Evolutionary conservation across 768 basidiomycete genomes (phyloP).

Genomic region (Lactarius evosmus): DNA sequence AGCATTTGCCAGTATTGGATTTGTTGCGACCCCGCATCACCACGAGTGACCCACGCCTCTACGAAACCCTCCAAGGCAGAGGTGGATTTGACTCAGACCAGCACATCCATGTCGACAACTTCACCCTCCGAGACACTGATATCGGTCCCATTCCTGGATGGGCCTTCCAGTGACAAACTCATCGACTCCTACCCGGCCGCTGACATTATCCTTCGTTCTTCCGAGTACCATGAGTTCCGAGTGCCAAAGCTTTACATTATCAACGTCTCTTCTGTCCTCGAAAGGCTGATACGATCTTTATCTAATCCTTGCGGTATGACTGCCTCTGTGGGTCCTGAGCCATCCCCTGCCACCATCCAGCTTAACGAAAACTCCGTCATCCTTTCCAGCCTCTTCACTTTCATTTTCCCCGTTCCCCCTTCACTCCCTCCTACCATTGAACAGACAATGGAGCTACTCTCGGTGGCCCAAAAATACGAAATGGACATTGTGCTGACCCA

Average conservation of each 20-base stretch:
- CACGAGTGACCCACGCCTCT: not conserved
- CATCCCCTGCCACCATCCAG: not conserved
- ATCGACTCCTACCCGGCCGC: not conserved
- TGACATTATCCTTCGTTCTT: not conserved
- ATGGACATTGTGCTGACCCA: not conserved
- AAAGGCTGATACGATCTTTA: not conserved
- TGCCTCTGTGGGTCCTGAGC: not conserved
- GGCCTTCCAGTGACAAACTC: not conserved
- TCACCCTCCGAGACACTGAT: not conserved
- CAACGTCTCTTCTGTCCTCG: constrained; percentile 13
- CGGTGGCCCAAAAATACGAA: constrained; percentile 5
- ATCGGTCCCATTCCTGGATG: not conserved
- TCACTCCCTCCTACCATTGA: not conserved
- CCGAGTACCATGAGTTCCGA: not conserved
- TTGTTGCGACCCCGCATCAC: too few species aligned
- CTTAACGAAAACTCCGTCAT: not conserved
- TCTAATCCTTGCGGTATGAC: not conserved
- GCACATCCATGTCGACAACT: not conserved
- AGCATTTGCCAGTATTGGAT: too few species aligned
- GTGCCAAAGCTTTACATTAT: constrained; percentile 1
- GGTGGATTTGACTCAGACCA: not conserved
- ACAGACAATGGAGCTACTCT: not conserved
- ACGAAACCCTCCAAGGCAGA: not conserved
- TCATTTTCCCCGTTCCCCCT: not conserved
- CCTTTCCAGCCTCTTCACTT: not conserved